Conservation (phyloP, 192 early-diverging fungal genomes). For the Entrophospora sp. region DNA sequence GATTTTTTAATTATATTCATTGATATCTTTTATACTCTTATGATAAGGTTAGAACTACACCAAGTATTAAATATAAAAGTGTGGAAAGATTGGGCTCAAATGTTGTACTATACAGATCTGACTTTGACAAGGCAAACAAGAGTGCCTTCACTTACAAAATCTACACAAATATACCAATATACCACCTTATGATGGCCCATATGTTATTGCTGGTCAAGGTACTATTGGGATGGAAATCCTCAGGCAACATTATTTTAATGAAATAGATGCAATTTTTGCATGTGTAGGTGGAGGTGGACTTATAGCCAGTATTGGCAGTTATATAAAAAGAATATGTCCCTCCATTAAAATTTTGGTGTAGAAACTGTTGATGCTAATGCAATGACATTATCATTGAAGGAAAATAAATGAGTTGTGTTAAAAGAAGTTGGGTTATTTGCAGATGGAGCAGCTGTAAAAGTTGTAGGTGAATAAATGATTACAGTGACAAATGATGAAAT, state of each 20-base stretch:
- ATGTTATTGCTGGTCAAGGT: conserved; percentile 99
- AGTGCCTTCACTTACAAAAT: conserved; percentile 65
- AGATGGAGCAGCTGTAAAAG: conserved; percentile 90
- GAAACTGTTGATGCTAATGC: conserved; percentile 86
- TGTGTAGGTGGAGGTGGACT: conserved; percentile 93
- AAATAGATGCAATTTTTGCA: conserved; percentile 86
- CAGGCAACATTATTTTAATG: conserved; percentile 47
- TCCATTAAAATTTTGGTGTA: conserved; percentile 84
- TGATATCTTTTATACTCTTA: not conserved
- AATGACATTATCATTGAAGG: conserved; percentile 71
- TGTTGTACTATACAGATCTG: conserved; percentile 82
- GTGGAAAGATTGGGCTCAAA: conserved; percentile 84
- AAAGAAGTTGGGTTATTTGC: conserved; percentile 91
- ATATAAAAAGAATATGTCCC: conserved; percentile 86
- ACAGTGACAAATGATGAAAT: conserved; percentile 93
- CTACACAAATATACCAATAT: conserved; percentile 79
- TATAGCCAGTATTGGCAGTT: conserved; percentile 83
- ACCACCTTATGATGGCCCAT: conserved; percentile 96
- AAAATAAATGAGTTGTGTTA: conserved; percentile 55
- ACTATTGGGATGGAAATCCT: conserved; percentile 87
- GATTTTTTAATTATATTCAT: too few relatives aligned
- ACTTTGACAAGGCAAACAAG: conserved; percentile 94
- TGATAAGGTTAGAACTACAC: conserved; percentile 32
- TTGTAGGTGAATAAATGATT: conserved; percentile 88
- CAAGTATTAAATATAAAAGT: conserved; percentile 83